Evolutionary conservation across 1,284 basidiomycete species (phyloP), one percentile per base, ranked within the genome.

Genomic region (Puccinia polysora): DNA sequence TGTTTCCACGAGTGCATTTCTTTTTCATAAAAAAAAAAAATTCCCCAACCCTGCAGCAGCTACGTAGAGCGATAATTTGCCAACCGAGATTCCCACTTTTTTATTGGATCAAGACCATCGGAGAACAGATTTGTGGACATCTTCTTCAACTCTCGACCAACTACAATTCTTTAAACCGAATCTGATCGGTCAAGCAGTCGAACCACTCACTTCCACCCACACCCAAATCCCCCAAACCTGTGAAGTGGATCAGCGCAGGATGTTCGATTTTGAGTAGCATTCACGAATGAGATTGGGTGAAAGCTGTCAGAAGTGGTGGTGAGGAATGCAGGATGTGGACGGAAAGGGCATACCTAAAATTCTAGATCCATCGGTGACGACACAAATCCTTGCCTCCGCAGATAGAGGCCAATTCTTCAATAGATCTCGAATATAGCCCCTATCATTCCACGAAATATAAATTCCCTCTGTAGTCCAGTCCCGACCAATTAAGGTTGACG

Each of bases 31-130:
- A 43, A 20, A 14, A 8, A 47, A 32, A 34, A 55, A 28, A 25
- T 20, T 36, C 45, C 77, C 82, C 76, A 79, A 88, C 87, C 88
- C 88, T 74, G 89, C 89, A 53, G 91, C 91, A 38, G 91, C 90
- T 73, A 95, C 85, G 79, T 96, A 97, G 43, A 97, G 84, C 25
- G 89, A 91, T 14, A 97, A 84, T 81, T 97, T 97, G 53, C 93
- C 93, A 74, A 95, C 89, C 23, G 89, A 87, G 77, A 97, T 97
- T 2, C 91, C 91, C 87, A 95, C 90, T 45, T 82, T 82, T 60
- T 82, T 49, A n/a, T n/a, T n/a, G n/a, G n/a, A n/a, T n/a, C n/a
- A n/a, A n/a, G n/a, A n/a, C n/a, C n/a, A n/a, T n/a, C n/a, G n/a
- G n/a, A n/a, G n/a, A n/a, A n/a, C n/a, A n/a, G n/a, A 45, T 10